Evolutionary conservation across 2,329 filamentous ascomycete species (phyloP).

Genomic region (Amauroascus niger): DNA sequence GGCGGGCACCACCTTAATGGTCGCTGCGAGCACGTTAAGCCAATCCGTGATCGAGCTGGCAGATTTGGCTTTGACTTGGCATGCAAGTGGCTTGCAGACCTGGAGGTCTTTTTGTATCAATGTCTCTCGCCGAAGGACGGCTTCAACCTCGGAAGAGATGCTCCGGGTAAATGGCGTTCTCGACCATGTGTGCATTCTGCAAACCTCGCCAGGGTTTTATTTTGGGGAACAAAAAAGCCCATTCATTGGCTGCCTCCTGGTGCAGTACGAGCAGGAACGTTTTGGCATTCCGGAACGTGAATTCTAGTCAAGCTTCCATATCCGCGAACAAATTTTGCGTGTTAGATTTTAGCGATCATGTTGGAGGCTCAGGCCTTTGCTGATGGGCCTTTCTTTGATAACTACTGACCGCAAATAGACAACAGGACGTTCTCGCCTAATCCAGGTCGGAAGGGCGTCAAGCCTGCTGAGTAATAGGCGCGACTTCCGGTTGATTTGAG

Average conservation of each 20-base stretch:
- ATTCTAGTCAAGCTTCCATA: neutral
- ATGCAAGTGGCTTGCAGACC: conserved; percentile 6
- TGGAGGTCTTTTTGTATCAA: conserved; percentile 1
- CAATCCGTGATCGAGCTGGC: neutral
- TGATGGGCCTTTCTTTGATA: too few relatives aligned
- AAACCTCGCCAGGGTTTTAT: neutral
- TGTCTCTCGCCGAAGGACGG: neutral
- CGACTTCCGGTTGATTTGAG: neutral
- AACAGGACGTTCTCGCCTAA: too few relatives aligned
- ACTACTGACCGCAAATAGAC: too few relatives aligned
- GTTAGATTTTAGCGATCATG: neutral
- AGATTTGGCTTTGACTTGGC: conserved; percentile 11
- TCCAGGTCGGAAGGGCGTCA: neutral
- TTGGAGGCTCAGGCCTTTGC: neutral
- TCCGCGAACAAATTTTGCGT: neutral
- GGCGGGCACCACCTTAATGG: neutral
- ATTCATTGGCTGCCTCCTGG: neutral
- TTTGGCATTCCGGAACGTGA: neutral
- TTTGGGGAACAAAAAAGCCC: neutral
- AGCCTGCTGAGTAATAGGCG: neutral
- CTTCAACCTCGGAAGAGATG: conserved; percentile 2
- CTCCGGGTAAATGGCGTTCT: neutral
- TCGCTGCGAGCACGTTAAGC: neutral
- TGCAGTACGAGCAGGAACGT: neutral
- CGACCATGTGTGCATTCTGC: conserved; percentile 7